phyloP scores from a whole-genome alignment of 805 yeast species.

The Candida vaughaniae region DNA sequence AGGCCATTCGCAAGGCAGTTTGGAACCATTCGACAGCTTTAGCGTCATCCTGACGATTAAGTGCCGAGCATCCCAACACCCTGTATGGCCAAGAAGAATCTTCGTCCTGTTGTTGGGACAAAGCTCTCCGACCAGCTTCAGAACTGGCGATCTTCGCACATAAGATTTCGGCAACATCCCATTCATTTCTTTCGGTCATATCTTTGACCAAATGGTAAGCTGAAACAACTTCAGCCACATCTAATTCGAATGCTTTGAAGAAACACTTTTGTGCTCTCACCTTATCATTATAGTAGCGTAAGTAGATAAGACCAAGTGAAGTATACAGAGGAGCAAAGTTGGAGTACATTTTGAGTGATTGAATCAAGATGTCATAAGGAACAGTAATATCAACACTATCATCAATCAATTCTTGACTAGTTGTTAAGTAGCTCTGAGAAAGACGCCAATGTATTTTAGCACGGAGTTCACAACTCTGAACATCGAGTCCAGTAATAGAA shows the following conservation, averaged over 20 bases:
- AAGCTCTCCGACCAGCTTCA: constrained; percentile 53
- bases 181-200: constrained; percentile 66
- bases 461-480: constrained; percentile 51
- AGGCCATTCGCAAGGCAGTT: constrained; percentile 68
- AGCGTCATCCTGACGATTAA: constrained; percentile 69
- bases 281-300: constrained; percentile 54
- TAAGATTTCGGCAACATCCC: constrained; percentile 81
- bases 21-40: constrained; percentile 90
- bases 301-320: constrained; percentile 73
- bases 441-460: constrained; percentile 71
- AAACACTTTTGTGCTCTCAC: constrained; percentile 81
- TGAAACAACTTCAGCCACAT: constrained; percentile 70
- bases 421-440: constrained; percentile 57
- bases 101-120: constrained; percentile 25
- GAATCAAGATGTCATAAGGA: constrained; percentile 51
- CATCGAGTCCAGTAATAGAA: constrained; percentile 48
- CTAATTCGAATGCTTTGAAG: constrained; percentile 85
- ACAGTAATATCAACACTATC: constrained; percentile 26
- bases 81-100: constrained; percentile 82
- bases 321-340: constrained; percentile 79
- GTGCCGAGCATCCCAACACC: constrained; percentile 73
- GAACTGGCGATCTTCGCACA: constrained; percentile 65
- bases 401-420: constrained; percentile 25
- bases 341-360: constrained; percentile 61
- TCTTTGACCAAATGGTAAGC: constrained; percentile 70